These are phyloP conservation scores for Xylaria digitata DNA, from an alignment of 2,329 filamentous ascomycete species.

Conservation along the genomic window DNA sequence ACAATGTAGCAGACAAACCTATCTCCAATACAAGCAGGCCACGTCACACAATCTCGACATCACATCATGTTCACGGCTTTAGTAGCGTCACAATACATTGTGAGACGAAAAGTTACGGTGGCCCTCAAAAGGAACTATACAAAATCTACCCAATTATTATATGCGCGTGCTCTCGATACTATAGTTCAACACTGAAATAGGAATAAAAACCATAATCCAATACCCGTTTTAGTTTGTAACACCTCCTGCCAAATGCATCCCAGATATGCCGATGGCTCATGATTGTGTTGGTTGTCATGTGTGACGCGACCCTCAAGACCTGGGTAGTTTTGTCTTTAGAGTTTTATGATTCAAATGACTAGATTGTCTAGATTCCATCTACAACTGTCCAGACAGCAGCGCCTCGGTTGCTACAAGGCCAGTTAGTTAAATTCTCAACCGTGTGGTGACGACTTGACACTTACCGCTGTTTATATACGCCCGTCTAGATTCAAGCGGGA, in stretches of 20 bases:
- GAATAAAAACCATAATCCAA: slow-evolving; percentile 15
- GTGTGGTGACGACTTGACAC: slow-evolving; percentile 51
- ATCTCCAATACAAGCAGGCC: too few species aligned
- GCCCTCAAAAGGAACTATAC: slow-evolving; percentile 9
- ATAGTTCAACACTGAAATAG: slow-evolving; percentile 22
- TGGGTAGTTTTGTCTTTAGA: slow-evolving; percentile 1
- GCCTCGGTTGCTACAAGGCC: slow-evolving; percentile 74
- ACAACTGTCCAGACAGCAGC: slow-evolving; percentile 80
- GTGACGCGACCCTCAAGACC: slow-evolving; percentile 18
- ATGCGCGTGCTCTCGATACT: slow-evolving; percentile 32
- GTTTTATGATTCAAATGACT: slow-evolving; percentile 7
- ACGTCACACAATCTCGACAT: too few species aligned
- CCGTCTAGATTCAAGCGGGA: slow-evolving; percentile 86
- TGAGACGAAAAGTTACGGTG: slow-evolving; percentile 7
- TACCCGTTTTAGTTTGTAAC: slow-evolving; percentile 35
- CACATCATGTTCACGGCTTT: too few species aligned
- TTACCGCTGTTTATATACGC: slow-evolving; percentile 93
- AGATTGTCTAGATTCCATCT: slow-evolving; percentile 41
- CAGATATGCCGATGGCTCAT: slow-evolving; percentile 21
- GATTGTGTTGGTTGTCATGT: slow-evolving; percentile 25
- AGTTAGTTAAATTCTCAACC: slow-evolving; percentile 45
- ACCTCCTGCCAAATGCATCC: slow-evolving; percentile 37
- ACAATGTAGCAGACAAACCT: too few species aligned
- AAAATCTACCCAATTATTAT: slow-evolving; percentile 38
- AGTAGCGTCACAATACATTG: not conserved